These are phyloP conservation scores for Ceratocystis huliohia DNA, from an alignment of 2,329 filamentous ascomycete species.

Conservation along the genomic window DNA sequence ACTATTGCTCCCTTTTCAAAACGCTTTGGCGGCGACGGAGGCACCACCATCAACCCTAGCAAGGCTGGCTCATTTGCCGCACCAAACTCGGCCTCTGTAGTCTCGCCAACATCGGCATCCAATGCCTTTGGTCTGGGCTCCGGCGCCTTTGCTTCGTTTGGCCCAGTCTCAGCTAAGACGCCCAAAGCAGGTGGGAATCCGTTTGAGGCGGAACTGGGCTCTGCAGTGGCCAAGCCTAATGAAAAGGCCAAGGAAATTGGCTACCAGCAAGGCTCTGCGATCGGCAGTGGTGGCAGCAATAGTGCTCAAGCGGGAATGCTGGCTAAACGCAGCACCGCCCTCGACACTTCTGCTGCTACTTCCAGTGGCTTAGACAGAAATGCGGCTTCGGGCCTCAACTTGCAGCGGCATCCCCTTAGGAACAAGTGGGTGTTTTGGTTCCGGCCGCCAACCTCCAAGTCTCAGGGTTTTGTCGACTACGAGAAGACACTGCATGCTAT, in stretches of 20 bases:
- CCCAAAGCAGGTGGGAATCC: slow-evolving; percentile 73
- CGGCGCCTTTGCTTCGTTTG: slow-evolving; percentile 84
- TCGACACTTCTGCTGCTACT: slow-evolving; percentile 25
- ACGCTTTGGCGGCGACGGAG: slow-evolving; percentile 55
- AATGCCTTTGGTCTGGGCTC: slow-evolving; percentile 89
- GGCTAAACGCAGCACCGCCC: slow-evolving; percentile 29
- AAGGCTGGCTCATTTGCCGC: slow-evolving; percentile 68
- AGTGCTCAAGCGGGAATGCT: slow-evolving; percentile 34
- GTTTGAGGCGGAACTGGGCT: slow-evolving; percentile 59
- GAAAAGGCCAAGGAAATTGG: slow-evolving; percentile 26
- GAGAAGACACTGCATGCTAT: slow-evolving; percentile 90
- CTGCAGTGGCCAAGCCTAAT: slow-evolving; percentile 27
- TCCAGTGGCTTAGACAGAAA: slow-evolving; percentile 26
- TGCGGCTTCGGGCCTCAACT: background rate
- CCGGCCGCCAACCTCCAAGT: slow-evolving; percentile 89
- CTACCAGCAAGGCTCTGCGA: slow-evolving; percentile 23
- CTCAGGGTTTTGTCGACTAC: slow-evolving; percentile 75
- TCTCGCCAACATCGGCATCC: slow-evolving; percentile 60
- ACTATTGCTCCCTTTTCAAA: slow-evolving; percentile 51
- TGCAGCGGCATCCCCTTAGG: slow-evolving; percentile 45
- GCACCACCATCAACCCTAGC: slow-evolving; percentile 52
- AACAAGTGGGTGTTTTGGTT: slow-evolving; percentile 96
- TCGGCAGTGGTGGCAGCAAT: slow-evolving; percentile 25
- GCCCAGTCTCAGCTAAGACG: slow-evolving; percentile 56
- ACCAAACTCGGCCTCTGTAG: slow-evolving; percentile 58